Evolutionary conservation across 2,329 filamentous ascomycete genomes (phyloP).

Genomic region (Cladorrhinum sp.): DNA sequence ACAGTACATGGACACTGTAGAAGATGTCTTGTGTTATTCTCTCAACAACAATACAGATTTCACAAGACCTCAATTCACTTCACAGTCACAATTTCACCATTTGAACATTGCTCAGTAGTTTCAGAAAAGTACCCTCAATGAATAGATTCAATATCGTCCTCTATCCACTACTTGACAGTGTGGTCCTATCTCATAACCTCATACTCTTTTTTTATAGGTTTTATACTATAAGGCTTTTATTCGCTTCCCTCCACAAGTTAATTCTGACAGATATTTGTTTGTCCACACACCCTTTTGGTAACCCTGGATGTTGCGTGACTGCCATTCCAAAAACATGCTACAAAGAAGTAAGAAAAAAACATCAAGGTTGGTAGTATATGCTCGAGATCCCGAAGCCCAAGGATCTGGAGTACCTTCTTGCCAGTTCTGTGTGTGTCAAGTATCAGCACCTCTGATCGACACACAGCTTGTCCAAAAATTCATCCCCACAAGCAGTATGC

Average conservation of each 20-base stretch:
- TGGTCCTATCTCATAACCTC: not conserved
- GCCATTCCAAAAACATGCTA: not conserved
- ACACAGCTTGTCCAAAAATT: conserved; percentile 22
- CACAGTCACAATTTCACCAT: too few species aligned
- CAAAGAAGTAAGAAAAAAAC: not conserved
- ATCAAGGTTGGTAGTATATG: not conserved
- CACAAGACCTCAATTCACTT: not conserved
- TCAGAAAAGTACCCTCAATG: not conserved
- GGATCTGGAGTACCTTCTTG: too few species aligned
- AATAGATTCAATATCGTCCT: not conserved
- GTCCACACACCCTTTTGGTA: not conserved
- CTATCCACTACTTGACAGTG: not conserved
- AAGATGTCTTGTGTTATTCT: too few species aligned
- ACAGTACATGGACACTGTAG: too few species aligned
- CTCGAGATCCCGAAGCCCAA: too few species aligned
- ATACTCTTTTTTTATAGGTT: not conserved
- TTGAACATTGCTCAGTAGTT: too few species aligned
- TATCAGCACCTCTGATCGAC: not conserved
- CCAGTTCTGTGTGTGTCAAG: not conserved
- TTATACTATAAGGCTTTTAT: not conserved
- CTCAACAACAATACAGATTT: not conserved
- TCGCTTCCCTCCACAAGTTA: not conserved
- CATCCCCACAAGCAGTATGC: conserved; percentile 37
- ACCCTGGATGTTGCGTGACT: not conserved
- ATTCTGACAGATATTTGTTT: not conserved